Evolutionary conservation across 805 yeast genomes (phyloP).

Genomic region (Maudiozyma saulgeensis): DNA sequence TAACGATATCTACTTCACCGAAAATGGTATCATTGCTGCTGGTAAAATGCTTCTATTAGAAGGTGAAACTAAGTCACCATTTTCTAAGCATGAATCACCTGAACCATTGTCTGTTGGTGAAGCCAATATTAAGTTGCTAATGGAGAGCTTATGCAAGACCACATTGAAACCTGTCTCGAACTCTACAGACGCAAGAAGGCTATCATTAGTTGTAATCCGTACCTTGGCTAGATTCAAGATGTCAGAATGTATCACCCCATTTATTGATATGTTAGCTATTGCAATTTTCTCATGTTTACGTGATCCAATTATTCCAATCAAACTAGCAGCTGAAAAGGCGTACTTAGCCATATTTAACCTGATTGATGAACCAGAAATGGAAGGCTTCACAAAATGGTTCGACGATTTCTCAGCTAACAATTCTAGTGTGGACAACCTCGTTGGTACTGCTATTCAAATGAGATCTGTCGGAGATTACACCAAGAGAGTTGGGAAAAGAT

Average conservation of each 20-base stretch:
- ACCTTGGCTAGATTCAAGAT: constrained; percentile 61
- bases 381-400: constrained; percentile 58
- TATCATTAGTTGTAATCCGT: constrained; percentile 65
- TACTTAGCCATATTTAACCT: constrained; percentile 62
- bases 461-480: constrained; percentile 85
- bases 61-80: constrained; percentile 34
- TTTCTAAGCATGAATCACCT: constrained; percentile 19
- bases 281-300: constrained; percentile 75
- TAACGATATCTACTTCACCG: constrained; percentile 46
- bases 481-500: constrained; percentile 77
- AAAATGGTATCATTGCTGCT: constrained; percentile 66
- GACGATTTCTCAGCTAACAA: constrained; percentile 28
- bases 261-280: constrained; percentile 51
- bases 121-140: constrained; percentile 34
- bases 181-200: constrained; percentile 70
- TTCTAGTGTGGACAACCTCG: constrained; percentile 27
- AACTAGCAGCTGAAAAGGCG: constrained; percentile 89
- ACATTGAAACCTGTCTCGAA: constrained; percentile 46
- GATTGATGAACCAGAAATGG: constrained; percentile 53
- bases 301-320: constrained; percentile 83
- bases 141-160: constrained; percentile 41
- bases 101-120: constrained; percentile 34
- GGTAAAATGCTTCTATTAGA: constrained; percentile 65
- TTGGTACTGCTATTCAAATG: constrained; percentile 43
- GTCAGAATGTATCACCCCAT: constrained; percentile 40